phyloP scores from a whole-genome alignment of 2,329 filamentous ascomycete genomes.

The Colletotrichum gigasporum region DNA sequence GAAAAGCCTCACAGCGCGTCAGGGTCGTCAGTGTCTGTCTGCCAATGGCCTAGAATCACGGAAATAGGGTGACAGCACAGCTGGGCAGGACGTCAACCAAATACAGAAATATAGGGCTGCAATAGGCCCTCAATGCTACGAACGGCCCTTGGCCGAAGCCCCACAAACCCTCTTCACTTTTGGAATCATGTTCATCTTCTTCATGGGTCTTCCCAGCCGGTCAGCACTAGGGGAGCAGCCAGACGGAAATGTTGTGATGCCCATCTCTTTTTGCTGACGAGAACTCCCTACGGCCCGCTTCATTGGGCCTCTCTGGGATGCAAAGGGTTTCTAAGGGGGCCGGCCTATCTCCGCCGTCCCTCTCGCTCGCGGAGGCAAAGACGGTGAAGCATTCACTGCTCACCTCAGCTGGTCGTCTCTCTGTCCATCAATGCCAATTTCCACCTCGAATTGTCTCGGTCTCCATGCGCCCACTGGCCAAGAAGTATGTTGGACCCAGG shows the following conservation, averaged over 20 bases:
- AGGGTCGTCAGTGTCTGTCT: not conserved
- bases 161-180: constrained; percentile 3
- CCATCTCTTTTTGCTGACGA: not conserved
- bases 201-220: not conserved
- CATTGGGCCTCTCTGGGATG: not conserved
- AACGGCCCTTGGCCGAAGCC: not conserved
- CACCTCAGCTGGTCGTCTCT: no score
- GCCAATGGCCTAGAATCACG: no score
- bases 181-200: no score
- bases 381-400: not conserved
- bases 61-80: not conserved
- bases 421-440: not conserved
- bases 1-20: not conserved
- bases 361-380: not conserved
- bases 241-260: not conserved
- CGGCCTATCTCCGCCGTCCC: no score
- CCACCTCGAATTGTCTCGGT: not conserved
- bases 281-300: not conserved
- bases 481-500: no score
- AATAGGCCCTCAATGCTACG: constrained; percentile 1
- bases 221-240: constrained; percentile 20
- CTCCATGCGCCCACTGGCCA: no score
- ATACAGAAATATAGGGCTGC: not conserved
- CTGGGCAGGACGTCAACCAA: not conserved
- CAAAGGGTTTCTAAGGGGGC: not conserved